Conservation (phyloP, 116 monocot species). For the Trichopus zeylanicus region DNA sequence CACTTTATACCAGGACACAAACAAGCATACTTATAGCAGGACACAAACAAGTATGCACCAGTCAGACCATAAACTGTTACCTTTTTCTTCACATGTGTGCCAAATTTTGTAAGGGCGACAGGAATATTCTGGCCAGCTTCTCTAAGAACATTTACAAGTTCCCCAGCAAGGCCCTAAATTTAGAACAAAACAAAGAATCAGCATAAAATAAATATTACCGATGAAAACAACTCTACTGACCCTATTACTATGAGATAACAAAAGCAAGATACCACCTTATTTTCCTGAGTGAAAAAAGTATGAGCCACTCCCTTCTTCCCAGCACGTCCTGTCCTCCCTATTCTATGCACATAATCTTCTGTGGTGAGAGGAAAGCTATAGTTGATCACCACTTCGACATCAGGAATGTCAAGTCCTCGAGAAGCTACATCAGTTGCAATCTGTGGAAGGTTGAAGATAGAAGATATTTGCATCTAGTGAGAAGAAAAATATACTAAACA, state of each 20-base stretch:
- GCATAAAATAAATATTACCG: too few species aligned
- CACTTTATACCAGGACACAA: too few species aligned
- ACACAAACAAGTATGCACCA: neutral
- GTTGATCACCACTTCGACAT: constrained; percentile 95
- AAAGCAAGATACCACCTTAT: constrained; percentile 46
- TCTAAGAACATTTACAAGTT: constrained; percentile 85
- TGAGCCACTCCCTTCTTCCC: constrained; percentile 97
- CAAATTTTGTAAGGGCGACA: constrained; percentile 71
- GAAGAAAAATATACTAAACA: neutral
- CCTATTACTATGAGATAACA: too few species aligned
- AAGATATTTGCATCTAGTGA: too few species aligned
- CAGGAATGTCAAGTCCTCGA: constrained; percentile 93
- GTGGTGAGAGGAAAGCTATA: constrained; percentile 94
- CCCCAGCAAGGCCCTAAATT: constrained; percentile 78
- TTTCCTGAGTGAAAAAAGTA: constrained; percentile 85
- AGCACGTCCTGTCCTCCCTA: constrained; percentile 93
- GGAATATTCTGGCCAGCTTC: constrained; percentile 94
- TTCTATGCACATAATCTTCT: constrained; percentile 93
- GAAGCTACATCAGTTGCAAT: constrained; percentile 97
- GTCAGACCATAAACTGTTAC: constrained; percentile 13
- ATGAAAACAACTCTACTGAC: too few species aligned
- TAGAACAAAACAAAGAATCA: neutral
- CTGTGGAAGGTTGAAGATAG: constrained; percentile 18
- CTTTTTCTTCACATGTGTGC: constrained; percentile 97
- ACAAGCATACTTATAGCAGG: too few species aligned